These are phyloP conservation scores for Aristolochia contorta DNA, from an alignment of 164 flowering plant genomes.

Conservation along the genomic window DNA sequence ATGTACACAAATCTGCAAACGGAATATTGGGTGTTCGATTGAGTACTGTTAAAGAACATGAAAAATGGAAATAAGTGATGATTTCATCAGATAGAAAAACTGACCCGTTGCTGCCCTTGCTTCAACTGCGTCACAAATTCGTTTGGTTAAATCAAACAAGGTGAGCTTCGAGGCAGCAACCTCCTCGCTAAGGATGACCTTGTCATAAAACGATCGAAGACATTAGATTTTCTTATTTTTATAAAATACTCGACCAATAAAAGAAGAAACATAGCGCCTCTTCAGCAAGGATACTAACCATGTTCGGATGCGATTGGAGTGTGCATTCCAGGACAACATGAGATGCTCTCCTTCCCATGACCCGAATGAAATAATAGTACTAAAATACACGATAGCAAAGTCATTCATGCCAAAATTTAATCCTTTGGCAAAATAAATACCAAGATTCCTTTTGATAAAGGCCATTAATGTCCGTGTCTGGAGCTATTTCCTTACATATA, in stretches of 20 bases:
- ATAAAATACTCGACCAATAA: background rate
- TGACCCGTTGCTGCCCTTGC: constrained; percentile 19
- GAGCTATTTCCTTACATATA: too few relatives aligned
- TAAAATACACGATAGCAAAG: constrained; percentile 2
- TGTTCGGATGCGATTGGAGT: constrained; percentile 18
- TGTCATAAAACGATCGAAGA: background rate
- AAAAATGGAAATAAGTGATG: constrained; percentile 1
- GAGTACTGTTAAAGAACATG: background rate
- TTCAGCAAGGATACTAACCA: constrained; percentile 5
- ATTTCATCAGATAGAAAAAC: background rate
- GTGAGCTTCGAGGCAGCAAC: constrained; percentile 17
- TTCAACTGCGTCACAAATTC: constrained; percentile 22
- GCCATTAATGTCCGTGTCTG: too few relatives aligned
- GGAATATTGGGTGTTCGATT: background rate
- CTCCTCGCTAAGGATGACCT: constrained; percentile 20
- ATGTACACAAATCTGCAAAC: too few relatives aligned
- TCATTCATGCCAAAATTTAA: too few relatives aligned
- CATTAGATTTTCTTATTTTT: background rate
- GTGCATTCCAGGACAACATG: constrained; percentile 20
- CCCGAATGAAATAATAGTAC: constrained; percentile 22
- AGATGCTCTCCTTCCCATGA: constrained; percentile 21
- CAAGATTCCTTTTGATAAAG: too few relatives aligned
- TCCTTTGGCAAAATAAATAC: too few relatives aligned
- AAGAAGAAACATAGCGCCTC: background rate
- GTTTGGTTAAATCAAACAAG: constrained; percentile 16